These are phyloP conservation scores for Harringtonia aguacate DNA, from an alignment of 2,329 filamentous ascomycete genomes.

Conservation along the genomic window DNA sequence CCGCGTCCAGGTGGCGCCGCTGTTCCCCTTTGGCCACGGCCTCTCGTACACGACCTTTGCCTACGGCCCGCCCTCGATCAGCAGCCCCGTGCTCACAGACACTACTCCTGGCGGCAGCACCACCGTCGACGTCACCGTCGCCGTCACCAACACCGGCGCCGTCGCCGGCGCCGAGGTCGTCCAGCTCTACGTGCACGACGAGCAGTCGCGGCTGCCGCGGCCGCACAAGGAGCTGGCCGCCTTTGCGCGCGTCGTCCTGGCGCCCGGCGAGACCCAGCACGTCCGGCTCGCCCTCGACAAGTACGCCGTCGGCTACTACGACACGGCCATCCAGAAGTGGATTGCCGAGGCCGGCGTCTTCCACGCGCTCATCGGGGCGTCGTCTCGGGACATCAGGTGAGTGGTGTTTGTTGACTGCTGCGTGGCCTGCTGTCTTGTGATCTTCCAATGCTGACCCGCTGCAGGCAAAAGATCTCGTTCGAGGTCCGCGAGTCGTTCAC, in stretches of 20 bases:
- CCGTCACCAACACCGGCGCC: slow-evolving; percentile 43
- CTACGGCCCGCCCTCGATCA: slow-evolving; percentile 1
- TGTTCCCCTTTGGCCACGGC: slow-evolving; percentile 72
- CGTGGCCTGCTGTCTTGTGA: not conserved
- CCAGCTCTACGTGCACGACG: slow-evolving; percentile 57
- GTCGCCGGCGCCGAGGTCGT: slow-evolving; percentile 49
- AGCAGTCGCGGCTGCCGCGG: slow-evolving; percentile 49
- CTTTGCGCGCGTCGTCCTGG: slow-evolving; percentile 53
- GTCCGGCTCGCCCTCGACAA: slow-evolving; percentile 35
- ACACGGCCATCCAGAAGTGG: slow-evolving; percentile 47
- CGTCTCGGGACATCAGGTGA: slow-evolving; percentile 52
- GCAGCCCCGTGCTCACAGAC: not conserved
- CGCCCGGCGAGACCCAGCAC: slow-evolving; percentile 43
- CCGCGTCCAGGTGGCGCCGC: slow-evolving; percentile 36
- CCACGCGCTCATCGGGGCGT: slow-evolving; percentile 49
- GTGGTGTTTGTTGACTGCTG: too few species aligned
- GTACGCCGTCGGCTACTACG: slow-evolving; percentile 50
- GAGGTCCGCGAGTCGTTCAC: slow-evolving; percentile 54
- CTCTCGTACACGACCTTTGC: slow-evolving; percentile 67
- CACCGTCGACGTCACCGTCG: slow-evolving; percentile 34
- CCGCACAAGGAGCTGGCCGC: slow-evolving; percentile 62
- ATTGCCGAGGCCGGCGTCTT: slow-evolving; percentile 56
- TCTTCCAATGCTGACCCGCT: slow-evolving; percentile 7
- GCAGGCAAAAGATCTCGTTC: slow-evolving; percentile 30
- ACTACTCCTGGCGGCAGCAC: slow-evolving; percentile 16